These are phyloP conservation scores for Fusarium guadeloupense DNA, from an alignment of 2,329 filamentous ascomycete genomes.

Conservation along the genomic window DNA sequence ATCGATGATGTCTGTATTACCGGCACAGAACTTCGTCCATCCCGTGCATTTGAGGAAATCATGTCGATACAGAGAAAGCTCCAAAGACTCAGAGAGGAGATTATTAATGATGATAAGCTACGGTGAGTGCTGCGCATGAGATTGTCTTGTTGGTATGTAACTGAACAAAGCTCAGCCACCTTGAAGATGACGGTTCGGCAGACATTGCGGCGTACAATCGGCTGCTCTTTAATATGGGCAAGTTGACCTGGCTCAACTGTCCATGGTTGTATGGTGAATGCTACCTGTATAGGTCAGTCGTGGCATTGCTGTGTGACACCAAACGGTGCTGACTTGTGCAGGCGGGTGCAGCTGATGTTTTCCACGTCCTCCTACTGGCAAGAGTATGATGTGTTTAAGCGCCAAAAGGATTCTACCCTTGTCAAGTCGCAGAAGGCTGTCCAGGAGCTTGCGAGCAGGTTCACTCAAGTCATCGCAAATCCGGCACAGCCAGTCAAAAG, in stretches of 20 bases:
- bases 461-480: neutral
- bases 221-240: neutral
- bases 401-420: conserved; percentile 3
- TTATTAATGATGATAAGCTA: neutral
- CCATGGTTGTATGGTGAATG: conserved; percentile 18
- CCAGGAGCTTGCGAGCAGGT: neutral
- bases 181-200: neutral
- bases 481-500: neutral
- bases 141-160: neutral
- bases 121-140: neutral
- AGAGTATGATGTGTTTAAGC: conserved; percentile 1
- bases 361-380: neutral
- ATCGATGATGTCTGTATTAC: neutral
- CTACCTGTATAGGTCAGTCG: conserved; percentile 1
- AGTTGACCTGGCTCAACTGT: neutral
- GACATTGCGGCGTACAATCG: neutral
- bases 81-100: neutral
- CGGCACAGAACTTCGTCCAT: neutral
- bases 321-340: neutral
- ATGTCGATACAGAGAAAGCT: neutral
- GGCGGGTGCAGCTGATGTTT: conserved; percentile 3
- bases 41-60: neutral
- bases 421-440: neutral
- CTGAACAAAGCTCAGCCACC: neutral
- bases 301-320: fast-evolving